Evolutionary conservation across 1,284 basidiomycete species (phyloP).

Genomic region (Neotropicomus parvogracilis): DNA sequence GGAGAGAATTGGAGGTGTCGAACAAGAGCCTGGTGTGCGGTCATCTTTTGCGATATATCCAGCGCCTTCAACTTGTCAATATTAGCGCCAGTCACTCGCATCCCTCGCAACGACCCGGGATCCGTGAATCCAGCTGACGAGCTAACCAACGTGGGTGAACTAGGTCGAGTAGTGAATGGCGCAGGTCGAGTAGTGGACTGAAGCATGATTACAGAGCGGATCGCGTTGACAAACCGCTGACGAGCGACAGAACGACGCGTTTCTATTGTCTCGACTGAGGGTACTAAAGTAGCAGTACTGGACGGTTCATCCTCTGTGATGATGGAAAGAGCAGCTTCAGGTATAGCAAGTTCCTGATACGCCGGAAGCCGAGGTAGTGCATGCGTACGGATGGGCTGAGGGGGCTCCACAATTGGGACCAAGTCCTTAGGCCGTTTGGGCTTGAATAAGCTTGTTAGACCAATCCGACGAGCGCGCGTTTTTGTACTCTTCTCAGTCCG

Average conservation of each 20-base stretch:
- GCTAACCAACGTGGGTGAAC: too few relatives aligned
- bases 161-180: slow-evolving; percentile 3
- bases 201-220: slow-evolving; percentile 48
- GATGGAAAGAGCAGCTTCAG: slow-evolving; percentile 24
- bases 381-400: slow-evolving; percentile 22
- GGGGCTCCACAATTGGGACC: slow-evolving; percentile 26
- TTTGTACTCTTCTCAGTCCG: too few relatives aligned
- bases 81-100: slow-evolving; percentile 52
- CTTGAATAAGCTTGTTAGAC: too few relatives aligned
- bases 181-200: slow-evolving; percentile 34
- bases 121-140: slow-evolving; percentile 33
- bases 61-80: slow-evolving; percentile 57
- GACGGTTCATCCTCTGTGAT: slow-evolving; percentile 30
- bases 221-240: slow-evolving; percentile 40
- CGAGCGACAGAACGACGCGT: slow-evolving; percentile 32
- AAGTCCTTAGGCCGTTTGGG: slow-evolving; percentile 21
- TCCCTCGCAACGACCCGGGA: slow-evolving; percentile 44
- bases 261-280: slow-evolving; percentile 26
- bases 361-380: slow-evolving; percentile 14
- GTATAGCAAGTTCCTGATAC: slow-evolving; percentile 20
- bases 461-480: too few relatives aligned
- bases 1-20: slow-evolving; percentile 42
- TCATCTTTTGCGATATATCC: slow-evolving; percentile 51
- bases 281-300: slow-evolving; percentile 30
- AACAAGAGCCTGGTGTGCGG: slow-evolving; percentile 35